A percentile compares a stretch with the other conserved stretches of the same genome.
Evolutionary conservation across 768 basidiomycete genomes (phyloP).

Genomic region (Mycena filopes): DNA sequence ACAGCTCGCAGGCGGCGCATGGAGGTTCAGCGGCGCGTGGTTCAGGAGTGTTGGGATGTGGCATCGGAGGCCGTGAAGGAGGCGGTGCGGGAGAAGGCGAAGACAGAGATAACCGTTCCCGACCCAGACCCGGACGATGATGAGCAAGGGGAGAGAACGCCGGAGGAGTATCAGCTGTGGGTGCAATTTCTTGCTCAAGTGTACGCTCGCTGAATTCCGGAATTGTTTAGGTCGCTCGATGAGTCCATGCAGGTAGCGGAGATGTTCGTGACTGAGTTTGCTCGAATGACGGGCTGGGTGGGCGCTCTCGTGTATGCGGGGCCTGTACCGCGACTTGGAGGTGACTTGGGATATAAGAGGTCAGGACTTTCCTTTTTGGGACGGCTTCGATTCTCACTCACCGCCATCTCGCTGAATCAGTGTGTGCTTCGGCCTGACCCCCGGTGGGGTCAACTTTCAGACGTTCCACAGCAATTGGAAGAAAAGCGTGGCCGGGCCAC

Average conservation of each 20-base stretch:
- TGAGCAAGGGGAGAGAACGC: background rate
- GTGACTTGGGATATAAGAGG: conserved; percentile 7
- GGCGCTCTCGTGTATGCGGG: background rate
- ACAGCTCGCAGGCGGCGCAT: background rate
- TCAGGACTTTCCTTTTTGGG: background rate
- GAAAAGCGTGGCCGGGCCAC: background rate
- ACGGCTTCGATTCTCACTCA: background rate
- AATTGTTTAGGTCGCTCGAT: conserved; percentile 10
- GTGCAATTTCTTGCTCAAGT: background rate
- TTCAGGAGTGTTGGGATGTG: background rate
- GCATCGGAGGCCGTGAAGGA: background rate
- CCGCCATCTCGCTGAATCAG: background rate
- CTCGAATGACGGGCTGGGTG: conserved; percentile 16
- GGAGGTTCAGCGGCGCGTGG: background rate
- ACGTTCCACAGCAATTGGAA: background rate
- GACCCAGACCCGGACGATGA: background rate
- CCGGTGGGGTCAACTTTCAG: background rate
- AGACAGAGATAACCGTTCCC: background rate
- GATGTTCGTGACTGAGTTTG: conserved; percentile 3
- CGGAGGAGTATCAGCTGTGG: conserved; percentile 11
- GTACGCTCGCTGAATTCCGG: too few relatives aligned
- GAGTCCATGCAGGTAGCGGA: background rate
- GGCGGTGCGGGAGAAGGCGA: background rate
- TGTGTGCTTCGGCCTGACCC: background rate
- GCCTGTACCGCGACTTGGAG: background rate